These are phyloP conservation scores for Darksidea phi DNA, from an alignment of 495 filamentous ascomycete genomes.

Conservation along the genomic window DNA sequence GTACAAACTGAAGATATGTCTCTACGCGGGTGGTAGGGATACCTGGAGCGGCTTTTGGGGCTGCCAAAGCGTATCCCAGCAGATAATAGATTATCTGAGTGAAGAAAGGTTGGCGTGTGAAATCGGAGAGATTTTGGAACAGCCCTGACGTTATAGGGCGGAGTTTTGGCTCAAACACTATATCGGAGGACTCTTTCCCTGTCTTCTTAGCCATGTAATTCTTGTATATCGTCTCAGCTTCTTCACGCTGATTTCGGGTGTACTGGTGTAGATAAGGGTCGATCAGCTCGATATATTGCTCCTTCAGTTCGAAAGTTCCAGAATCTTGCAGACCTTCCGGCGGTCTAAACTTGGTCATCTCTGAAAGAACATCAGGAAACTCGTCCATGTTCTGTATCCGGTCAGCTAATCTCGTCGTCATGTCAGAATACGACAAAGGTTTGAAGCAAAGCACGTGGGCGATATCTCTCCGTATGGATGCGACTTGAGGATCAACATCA, in stretches of 20 bases:
- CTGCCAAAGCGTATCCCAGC: conserved; percentile 65
- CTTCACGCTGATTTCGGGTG: conserved; percentile 94
- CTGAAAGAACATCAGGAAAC: conserved; percentile 75
- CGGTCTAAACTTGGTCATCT: conserved; percentile 82
- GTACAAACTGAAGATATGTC: conserved; percentile 82
- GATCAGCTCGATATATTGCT: conserved; percentile 75
- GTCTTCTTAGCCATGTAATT: conserved; percentile 84
- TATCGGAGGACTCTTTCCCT: conserved; percentile 73
- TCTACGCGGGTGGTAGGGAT: conserved; percentile 82
- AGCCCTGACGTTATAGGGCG: conserved; percentile 72
- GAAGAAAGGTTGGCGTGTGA: conserved; percentile 81
- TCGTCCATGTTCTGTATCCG: conserved; percentile 79
- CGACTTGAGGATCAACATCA: conserved; percentile 60
- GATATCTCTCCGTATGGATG: conserved; percentile 81
- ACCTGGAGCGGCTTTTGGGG: conserved; percentile 53
- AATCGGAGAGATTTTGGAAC: conserved; percentile 70
- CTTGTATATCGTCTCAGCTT: conserved; percentile 84
- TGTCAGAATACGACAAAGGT: conserved; percentile 88
- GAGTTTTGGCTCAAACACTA: conserved; percentile 90
- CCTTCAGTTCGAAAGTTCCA: conserved; percentile 89
- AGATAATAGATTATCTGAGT: conserved; percentile 88
- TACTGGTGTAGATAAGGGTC: conserved; percentile 96
- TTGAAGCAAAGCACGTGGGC: conserved; percentile 94
- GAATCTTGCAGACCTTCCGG: conserved; percentile 90
- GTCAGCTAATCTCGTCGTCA: conserved; percentile 77